Conservation (phyloP, 2,329 filamentous ascomycete genomes). For the Apiospora kogelbergensis region DNA sequence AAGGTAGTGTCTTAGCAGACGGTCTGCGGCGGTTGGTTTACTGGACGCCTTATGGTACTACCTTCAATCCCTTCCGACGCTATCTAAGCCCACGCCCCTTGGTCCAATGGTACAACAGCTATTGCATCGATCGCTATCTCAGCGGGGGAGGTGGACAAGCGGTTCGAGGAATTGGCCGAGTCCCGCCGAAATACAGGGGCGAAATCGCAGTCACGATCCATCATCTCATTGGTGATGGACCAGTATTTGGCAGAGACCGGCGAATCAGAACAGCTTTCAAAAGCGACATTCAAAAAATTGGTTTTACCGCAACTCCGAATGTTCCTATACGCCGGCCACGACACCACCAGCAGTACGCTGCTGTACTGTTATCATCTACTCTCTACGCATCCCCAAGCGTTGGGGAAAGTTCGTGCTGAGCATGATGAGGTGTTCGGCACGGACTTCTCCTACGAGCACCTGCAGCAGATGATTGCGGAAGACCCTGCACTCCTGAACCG, state of each 20-base stretch:
- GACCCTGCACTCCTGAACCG: slow-evolving; percentile 28
- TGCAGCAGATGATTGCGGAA: slow-evolving; percentile 28
- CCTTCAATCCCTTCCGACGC: slow-evolving; percentile 21
- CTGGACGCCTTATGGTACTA: slow-evolving; percentile 22
- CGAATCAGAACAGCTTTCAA: background rate
- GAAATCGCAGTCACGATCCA: slow-evolving; percentile 13
- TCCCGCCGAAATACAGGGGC: background rate
- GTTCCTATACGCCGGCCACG: slow-evolving; percentile 58
- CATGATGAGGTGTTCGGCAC: slow-evolving; percentile 26
- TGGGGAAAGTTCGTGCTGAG: slow-evolving; percentile 23
- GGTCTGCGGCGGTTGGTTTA: slow-evolving; percentile 19
- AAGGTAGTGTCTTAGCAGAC: slow-evolving; percentile 19
- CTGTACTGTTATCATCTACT: slow-evolving; percentile 48
- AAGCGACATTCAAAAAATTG: slow-evolving; percentile 15
- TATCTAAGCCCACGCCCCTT: slow-evolving; percentile 20
- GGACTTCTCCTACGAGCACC: slow-evolving; percentile 4
- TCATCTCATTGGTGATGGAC: slow-evolving; percentile 21
- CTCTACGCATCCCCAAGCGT: slow-evolving; percentile 18
- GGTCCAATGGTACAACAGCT: slow-evolving; percentile 22
- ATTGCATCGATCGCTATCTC: slow-evolving; percentile 21
- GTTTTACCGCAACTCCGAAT: slow-evolving; percentile 21
- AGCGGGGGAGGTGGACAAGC: slow-evolving; percentile 21
- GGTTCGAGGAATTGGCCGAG: slow-evolving; percentile 18
- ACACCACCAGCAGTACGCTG: slow-evolving; percentile 61
- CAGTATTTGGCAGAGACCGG: slow-evolving; percentile 14